Percentiles rank a stretch among this genome's conserved stretches.
These are phyloP conservation scores for Lolium rigidum DNA, from an alignment of 176 grass and related monocot species.

Conservation along the genomic window DNA sequence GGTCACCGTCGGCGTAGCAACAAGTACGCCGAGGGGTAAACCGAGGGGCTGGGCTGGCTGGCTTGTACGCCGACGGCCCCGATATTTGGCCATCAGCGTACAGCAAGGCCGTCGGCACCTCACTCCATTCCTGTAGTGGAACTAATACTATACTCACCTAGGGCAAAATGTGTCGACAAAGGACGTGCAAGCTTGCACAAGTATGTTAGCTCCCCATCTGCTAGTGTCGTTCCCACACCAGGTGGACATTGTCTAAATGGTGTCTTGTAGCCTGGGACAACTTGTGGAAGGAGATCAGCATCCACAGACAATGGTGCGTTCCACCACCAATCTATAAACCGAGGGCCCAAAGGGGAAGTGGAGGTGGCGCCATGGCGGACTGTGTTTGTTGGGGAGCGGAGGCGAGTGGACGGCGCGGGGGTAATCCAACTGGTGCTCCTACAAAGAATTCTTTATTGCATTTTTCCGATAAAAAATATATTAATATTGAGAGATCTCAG, in stretches of 20 bases:
- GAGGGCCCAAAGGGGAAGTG: slow-evolving; percentile 66
- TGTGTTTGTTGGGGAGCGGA: not conserved
- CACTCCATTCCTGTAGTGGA: no score
- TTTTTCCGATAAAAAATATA: no score
- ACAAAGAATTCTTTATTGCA: no score
- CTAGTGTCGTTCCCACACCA: slow-evolving; percentile 53
- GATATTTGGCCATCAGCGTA: no score
- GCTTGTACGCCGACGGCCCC: no score
- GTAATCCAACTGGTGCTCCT: no score
- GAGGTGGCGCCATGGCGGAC: slow-evolving; percentile 42
- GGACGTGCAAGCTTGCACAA: slow-evolving; percentile 72
- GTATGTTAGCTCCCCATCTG: slow-evolving; percentile 78
- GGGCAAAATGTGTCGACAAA: slow-evolving; percentile 91
- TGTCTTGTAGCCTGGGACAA: slow-evolving; percentile 62
- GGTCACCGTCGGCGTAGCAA: no score
- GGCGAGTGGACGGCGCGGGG: slow-evolving; percentile 5
- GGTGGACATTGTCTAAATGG: slow-evolving; percentile 77
- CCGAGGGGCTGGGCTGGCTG: no score
- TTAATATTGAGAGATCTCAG: no score
- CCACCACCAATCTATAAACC: slow-evolving; percentile 99
- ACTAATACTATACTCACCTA: slow-evolving; percentile 57
- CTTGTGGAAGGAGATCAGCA: slow-evolving; percentile 79
- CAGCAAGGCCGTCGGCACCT: no score
- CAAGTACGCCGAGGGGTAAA: no score
- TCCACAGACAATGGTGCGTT: slow-evolving; percentile 86